Evolutionary conservation across 768 basidiomycete genomes (phyloP).

Genomic region (Naganishia randhawae): DNA sequence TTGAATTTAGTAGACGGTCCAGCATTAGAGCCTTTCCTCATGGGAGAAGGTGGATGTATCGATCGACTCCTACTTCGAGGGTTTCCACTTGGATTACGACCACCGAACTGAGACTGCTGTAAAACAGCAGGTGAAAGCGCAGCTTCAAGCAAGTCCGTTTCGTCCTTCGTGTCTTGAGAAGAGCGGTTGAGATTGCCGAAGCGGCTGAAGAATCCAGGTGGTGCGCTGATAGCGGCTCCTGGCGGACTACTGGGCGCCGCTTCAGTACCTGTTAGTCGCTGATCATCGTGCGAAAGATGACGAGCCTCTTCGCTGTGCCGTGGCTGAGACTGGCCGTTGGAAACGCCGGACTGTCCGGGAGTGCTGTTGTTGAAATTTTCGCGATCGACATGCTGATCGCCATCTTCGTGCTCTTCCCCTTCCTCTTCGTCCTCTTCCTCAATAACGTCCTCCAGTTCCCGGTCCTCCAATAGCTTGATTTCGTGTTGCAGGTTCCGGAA

Average conservation of each 20-base stretch:
- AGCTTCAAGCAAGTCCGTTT: conserved; percentile 47
- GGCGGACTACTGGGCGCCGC: conserved; percentile 56
- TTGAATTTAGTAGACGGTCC: conserved; percentile 2
- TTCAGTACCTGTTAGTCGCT: conserved; percentile 62
- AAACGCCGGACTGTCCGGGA: conserved; percentile 15
- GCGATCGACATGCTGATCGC: conserved; percentile 7
- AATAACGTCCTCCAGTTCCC: conserved; percentile 43
- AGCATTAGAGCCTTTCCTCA: conserved; percentile 20
- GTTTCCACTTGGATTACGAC: not conserved
- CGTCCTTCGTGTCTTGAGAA: conserved; percentile 29
- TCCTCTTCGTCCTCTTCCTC: conserved; percentile 48
- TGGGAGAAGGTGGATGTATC: conserved; percentile 4
- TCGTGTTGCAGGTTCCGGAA: conserved; percentile 48
- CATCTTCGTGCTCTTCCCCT: conserved; percentile 33
- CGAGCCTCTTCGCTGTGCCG: conserved; percentile 2
- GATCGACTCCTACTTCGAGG: conserved; percentile 18
- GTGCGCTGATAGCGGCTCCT: conserved; percentile 53
- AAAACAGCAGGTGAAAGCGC: conserved; percentile 26
- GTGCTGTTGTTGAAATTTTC: not conserved
- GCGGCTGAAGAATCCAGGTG: conserved; percentile 10
- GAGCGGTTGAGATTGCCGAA: conserved; percentile 12
- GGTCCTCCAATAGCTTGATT: conserved; percentile 48
- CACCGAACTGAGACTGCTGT: conserved; percentile 9
- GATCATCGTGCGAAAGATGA: conserved; percentile 32
- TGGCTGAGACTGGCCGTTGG: not conserved